Evolutionary conservation across 495 filamentous ascomycete genomes (phyloP), one percentile per base, ranked within the genome.

Genomic region (Penicillium ochrochloron): DNA sequence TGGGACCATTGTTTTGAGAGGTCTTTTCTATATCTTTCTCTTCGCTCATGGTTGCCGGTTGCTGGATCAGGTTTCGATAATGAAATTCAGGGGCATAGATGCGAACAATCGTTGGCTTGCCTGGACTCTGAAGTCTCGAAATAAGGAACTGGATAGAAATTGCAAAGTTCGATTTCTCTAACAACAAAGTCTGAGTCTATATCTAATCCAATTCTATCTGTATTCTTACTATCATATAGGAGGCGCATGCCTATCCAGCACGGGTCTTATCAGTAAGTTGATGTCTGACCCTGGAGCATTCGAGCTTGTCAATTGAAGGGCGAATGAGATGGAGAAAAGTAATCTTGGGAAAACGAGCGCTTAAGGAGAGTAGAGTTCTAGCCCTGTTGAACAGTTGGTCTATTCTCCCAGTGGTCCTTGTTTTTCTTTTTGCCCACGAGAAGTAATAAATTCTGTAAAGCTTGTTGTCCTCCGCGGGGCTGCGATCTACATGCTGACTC

Each of bases 1-100:
- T 7, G 17, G 14, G 27, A 1, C 33, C 48, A 23, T 57, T 23
- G 6, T 25, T 3, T 39, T 57, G 31, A n/a, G 0, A 25, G 14
- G 31, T 5, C 33, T 61, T 64, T 6, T 67, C 34, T 19, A 41
- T 56, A 5, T 56, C 31, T 27, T 61, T 50, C 34, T 31, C 25
- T n/a, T 57, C 50, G 25, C 25, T 33, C 56, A 54, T 64, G 27
- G 19, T 60, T 35, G 14, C 7, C 6, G 12, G 1, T 52, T 21
- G 14, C 48, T 29, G 12, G 25, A 2, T 52, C 1, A 23, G 2
- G 17, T 6, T 52, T n/a, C 5, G 4, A 17, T 8, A 25, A 29
- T 11, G 4, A 31, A 17, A 25, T 17, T 12, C 17, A 52, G 21
- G 23, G 23, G 48, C 27, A 31, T 31, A 27, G 15, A 8, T n/a